Evolutionary conservation across 805 yeast genomes (phyloP), one percentile per base, ranked within the genome.

Genomic region (Candida odintsovae): DNA sequence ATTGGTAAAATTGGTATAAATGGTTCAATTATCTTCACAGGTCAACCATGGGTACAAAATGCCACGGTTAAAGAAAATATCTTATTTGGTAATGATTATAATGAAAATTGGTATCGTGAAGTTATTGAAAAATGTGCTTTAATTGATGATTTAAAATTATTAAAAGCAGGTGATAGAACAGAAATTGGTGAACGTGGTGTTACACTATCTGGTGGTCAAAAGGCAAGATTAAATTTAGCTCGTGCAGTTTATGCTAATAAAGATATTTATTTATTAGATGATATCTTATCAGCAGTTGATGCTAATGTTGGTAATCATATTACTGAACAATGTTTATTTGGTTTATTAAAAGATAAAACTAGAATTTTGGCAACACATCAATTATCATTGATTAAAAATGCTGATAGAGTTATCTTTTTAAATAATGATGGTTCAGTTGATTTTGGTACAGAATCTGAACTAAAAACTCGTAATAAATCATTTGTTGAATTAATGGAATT

Each of bases 101-200:
- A 83, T 47, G 68, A 71, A 45, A 59, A 66, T 1, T 71, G 65
- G 45, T 86, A 87, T 59, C 59, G 74, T 6, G 65, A 67, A 19
- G 77, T 85, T 4, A 59, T 87, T 11, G 63, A 72, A 28, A 82
- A 82, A 1, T 86, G 95, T 63, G 80, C 86, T 0, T 64, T 87
- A 48, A 66, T 65, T 11, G 72, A 71, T 38, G 95, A 87, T 63
- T 66, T 87, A 46, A 76, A 76, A 3, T 72, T 76, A 40, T 66
- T 87, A 38, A 81, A 82, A 5, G 89, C 82, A 39, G 92, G 92
- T 21, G 95, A 87, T 56, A 56, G 66, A 47, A 86, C 95, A 0
- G 85, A 83, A 62, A 83, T 86, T 53, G 95, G 95, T 48, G 95
- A 86, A 62, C 73, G 86, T 60, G 95, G 95, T 57, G 79, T 86